phyloP scores from a whole-genome alignment of 2,329 filamentous ascomycete species.

The Fusarium praegraminearum region DNA sequence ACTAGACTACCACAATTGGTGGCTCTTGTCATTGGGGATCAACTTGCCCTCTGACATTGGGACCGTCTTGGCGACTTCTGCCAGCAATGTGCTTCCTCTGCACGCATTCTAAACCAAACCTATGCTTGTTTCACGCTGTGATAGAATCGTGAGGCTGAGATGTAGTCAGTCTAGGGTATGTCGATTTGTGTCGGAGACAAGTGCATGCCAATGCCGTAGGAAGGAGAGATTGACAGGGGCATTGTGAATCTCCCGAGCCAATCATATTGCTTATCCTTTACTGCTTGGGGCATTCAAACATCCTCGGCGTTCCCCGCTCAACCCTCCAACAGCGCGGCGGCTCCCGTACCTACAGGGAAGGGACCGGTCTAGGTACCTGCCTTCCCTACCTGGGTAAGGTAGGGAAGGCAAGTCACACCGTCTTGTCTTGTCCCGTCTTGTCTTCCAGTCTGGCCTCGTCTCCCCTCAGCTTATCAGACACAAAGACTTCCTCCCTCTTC shows the following conservation, averaged over 20 bases:
- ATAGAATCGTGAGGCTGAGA: slow-evolving; percentile 10
- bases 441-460: neutral
- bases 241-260: slow-evolving; percentile 25
- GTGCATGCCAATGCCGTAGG: slow-evolving; percentile 9
- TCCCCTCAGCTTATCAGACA: slow-evolving; percentile 26
- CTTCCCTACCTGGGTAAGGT: slow-evolving; percentile 18
- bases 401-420: slow-evolving; percentile 39
- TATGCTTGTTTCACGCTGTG: neutral
- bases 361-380: slow-evolving; percentile 1
- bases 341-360: slow-evolving; percentile 35
- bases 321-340: slow-evolving; percentile 42
- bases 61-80: neutral
- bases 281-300: slow-evolving; percentile 42
- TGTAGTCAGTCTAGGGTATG: slow-evolving; percentile 24
- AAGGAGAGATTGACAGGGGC: slow-evolving; percentile 32
- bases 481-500: slow-evolving; percentile 5
- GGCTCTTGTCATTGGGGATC: neutral
- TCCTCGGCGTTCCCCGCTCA: slow-evolving; percentile 38
- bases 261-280: slow-evolving; percentile 15
- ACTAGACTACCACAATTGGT: neutral
- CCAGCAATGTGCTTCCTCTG: neutral
- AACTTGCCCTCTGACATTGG: neutral
- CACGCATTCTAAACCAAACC: neutral
- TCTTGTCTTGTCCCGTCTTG: slow-evolving; percentile 15
- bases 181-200: neutral